Evolutionary conservation across 208 protist species (phyloP).

Genomic region (Strigomonas culicis): DNA sequence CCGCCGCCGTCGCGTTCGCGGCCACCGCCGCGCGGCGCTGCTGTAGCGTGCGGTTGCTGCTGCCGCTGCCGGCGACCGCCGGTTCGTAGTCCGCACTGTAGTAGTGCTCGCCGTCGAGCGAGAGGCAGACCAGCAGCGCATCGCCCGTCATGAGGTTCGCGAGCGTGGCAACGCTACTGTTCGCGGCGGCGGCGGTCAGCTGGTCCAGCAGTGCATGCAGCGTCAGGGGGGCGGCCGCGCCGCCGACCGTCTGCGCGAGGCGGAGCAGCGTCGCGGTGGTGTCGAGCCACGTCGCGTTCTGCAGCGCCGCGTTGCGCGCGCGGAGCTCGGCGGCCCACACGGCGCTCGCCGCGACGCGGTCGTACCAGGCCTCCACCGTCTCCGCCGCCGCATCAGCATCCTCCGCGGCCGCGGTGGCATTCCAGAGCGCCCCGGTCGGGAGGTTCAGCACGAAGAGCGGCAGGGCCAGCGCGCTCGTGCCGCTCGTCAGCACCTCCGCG

Average conservation of each 20-base stretch:
- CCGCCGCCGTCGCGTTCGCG: not conserved
- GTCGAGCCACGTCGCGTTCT: constrained; percentile 16
- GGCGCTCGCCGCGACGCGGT: too few species aligned
- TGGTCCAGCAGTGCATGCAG: not conserved
- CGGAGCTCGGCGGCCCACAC: not conserved
- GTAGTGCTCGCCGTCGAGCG: constrained; percentile 55
- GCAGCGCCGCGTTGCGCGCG: constrained; percentile 16
- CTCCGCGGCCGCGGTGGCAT: not conserved
- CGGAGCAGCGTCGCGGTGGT: not conserved
- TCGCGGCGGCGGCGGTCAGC: not conserved
- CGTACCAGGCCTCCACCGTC: not conserved
- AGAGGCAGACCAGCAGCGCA: constrained; percentile 50
- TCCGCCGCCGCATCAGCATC: not conserved
- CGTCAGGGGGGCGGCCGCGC: not conserved
- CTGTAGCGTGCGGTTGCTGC: not conserved
- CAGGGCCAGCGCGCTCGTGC: constrained; percentile 23
- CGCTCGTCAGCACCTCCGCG: constrained; percentile 5
- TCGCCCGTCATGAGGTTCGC: constrained; percentile 15
- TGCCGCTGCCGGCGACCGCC: not conserved
- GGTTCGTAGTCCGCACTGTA: constrained; percentile 46
- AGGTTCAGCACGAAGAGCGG: constrained; percentile 57
- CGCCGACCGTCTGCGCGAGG: not conserved
- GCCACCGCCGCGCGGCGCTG: not conserved
- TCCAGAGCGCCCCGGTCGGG: constrained; percentile 24
- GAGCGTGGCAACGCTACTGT: not conserved